Percentiles rank a stretch among this genome's conserved stretches.
phyloP scores from a whole-genome alignment of 2,329 filamentous ascomycete genomes.

The Penicillium sp. region DNA sequence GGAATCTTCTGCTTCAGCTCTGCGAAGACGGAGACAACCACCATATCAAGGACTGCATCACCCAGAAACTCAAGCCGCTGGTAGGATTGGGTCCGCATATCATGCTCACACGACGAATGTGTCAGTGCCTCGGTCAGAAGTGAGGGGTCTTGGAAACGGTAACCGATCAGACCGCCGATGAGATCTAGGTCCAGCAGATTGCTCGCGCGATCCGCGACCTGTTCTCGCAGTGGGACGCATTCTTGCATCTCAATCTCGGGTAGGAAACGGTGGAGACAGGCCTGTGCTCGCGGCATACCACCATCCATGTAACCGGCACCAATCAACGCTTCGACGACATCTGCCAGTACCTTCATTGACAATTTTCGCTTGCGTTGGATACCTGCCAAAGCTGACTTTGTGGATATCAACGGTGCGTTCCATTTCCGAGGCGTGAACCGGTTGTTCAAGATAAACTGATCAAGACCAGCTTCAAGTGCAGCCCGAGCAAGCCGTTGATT shows the following conservation, averaged over 20 bases:
- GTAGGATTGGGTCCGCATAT: slow-evolving; percentile 59
- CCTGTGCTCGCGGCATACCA: slow-evolving; percentile 64
- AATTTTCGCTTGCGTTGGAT: slow-evolving; percentile 46
- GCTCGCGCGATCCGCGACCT: background rate
- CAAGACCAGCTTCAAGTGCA: slow-evolving; percentile 65
- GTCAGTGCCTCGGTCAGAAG: slow-evolving; percentile 80
- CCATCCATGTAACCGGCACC: slow-evolving; percentile 74
- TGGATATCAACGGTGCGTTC: slow-evolving; percentile 64
- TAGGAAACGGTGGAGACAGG: slow-evolving; percentile 69
- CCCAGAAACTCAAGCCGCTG: slow-evolving; percentile 88
- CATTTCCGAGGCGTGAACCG: slow-evolving; percentile 72
- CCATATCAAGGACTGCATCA: slow-evolving; percentile 79
- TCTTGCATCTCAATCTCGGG: slow-evolving; percentile 50
- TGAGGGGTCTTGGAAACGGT: slow-evolving; percentile 68
- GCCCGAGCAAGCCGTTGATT: slow-evolving; percentile 74
- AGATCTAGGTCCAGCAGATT: slow-evolving; percentile 21
- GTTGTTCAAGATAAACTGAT: slow-evolving; percentile 71
- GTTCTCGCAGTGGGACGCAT: background rate
- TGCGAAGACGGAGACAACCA: slow-evolving; percentile 62
- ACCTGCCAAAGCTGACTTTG: slow-evolving; percentile 32
- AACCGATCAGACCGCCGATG: slow-evolving; percentile 56
- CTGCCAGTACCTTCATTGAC: slow-evolving; percentile 80
- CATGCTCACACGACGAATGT: slow-evolving; percentile 65
- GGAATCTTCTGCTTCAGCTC: slow-evolving; percentile 44
- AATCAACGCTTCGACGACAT: slow-evolving; percentile 84